These are phyloP conservation scores for Breynia disticha DNA, from an alignment of 441 rosid genomes.

Conservation along the genomic window DNA sequence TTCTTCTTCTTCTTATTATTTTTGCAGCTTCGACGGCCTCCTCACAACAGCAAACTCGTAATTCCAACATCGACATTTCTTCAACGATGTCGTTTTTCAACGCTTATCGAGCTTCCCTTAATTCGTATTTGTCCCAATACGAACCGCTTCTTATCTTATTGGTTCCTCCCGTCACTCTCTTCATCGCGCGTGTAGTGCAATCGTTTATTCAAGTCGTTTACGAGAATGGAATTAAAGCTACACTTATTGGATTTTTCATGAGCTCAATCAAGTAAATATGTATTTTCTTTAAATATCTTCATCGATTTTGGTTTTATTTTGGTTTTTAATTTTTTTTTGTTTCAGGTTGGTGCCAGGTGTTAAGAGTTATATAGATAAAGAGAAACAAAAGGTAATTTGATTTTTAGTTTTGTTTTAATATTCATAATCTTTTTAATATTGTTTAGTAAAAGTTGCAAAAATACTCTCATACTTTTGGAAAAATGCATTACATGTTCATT, in stretches of 20 bases:
- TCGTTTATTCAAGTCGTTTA: constrained; percentile 35
- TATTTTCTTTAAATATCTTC: not conserved
- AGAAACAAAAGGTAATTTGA: constrained; percentile 76
- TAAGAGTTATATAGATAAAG: constrained; percentile 63
- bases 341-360: constrained; percentile 77
- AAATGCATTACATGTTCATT: too few species aligned
- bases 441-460: too few species aligned
- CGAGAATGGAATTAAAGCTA: constrained; percentile 58
- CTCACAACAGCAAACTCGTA: not conserved
- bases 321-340: not conserved
- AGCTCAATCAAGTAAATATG: constrained; percentile 45
- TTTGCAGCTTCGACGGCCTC: not conserved
- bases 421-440: too few species aligned
- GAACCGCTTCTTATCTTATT: constrained; percentile 65
- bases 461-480: too few species aligned
- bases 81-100: constrained; percentile 23
- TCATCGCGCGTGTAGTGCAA: constrained; percentile 41
- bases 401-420: not conserved
- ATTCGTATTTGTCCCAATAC: constrained; percentile 46
- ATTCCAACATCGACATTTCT: constrained; percentile 22
- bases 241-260: constrained; percentile 44
- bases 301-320: not conserved
- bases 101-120: constrained; percentile 37
- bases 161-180: constrained; percentile 53
- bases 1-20: not conserved